Conservation (phyloP, 768 basidiomycete genomes). For the Naganishia friedmannii region DNA sequence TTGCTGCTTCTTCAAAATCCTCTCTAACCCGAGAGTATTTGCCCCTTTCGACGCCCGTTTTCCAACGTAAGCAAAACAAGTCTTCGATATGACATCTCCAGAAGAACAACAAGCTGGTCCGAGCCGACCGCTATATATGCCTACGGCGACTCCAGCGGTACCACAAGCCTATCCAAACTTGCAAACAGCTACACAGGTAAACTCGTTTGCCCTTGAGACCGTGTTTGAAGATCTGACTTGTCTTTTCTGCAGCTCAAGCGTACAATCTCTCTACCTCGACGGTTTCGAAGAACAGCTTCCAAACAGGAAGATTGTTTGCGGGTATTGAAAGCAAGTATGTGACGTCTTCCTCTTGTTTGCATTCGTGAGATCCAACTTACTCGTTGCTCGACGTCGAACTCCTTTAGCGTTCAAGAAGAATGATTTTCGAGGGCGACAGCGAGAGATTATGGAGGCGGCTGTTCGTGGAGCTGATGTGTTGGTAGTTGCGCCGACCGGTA, state of each 20-base stretch:
- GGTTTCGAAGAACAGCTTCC: slow-evolving; percentile 39
- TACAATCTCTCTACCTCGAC: slow-evolving; percentile 28
- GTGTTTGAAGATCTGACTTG: not conserved
- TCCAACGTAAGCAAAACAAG: not conserved
- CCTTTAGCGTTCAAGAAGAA: slow-evolving; percentile 44
- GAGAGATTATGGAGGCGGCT: slow-evolving; percentile 44
- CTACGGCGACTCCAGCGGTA: slow-evolving; percentile 22
- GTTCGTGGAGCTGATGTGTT: slow-evolving; percentile 47
- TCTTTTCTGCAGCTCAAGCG: slow-evolving; percentile 16
- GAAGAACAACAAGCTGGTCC: not conserved
- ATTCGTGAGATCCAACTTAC: not conserved
- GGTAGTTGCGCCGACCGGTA: slow-evolving; percentile 49
- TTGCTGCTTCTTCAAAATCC: not conserved
- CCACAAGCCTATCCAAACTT: slow-evolving; percentile 31
- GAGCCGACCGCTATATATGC: not conserved
- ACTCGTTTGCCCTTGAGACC: not conserved
- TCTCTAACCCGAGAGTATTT: not conserved
- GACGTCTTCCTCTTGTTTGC: not conserved
- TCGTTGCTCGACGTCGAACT: not conserved
- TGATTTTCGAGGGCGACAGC: slow-evolving; percentile 44
- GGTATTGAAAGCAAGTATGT: slow-evolving; percentile 44
- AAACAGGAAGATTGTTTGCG: slow-evolving; percentile 41
- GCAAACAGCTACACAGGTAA: slow-evolving; percentile 31
- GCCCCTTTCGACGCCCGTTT: not conserved
- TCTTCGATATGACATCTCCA: not conserved